phyloP scores from a whole-genome alignment of 768 basidiomycete species.

The Coprinopsis marcescibilis region DNA sequence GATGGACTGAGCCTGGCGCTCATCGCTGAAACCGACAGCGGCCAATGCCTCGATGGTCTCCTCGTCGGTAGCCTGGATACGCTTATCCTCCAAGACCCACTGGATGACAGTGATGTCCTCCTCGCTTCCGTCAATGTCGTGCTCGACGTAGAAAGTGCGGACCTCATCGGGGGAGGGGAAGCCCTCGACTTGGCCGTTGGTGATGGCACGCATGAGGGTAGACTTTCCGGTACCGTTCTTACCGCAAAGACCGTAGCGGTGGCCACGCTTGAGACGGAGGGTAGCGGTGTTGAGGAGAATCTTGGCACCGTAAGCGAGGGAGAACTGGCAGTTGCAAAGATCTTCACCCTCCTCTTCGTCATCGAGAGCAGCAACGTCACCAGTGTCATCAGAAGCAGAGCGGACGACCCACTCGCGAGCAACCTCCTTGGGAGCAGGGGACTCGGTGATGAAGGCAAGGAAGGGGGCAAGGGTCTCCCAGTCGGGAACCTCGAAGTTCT shows the following conservation, averaged over 20 bases:
- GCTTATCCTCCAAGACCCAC: conserved; percentile 84
- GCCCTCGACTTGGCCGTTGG: conserved; percentile 94
- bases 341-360: conserved; percentile 99
- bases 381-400: conserved; percentile 73
- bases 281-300: conserved; percentile 94
- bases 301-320: conserved; percentile 97
- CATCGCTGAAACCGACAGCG: conserved; percentile 88
- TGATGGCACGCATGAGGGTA: conserved; percentile 89
- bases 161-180: conserved; percentile 97
- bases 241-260: conserved; percentile 97
- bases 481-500: conserved; percentile 86
- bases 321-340: conserved; percentile 98
- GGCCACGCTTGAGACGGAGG: conserved; percentile 96
- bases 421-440: conserved; percentile 61
- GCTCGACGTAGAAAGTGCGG: conserved; percentile 99
- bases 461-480: conserved; percentile 83
- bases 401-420: conserved; percentile 86
- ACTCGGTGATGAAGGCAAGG: conserved; percentile 58
- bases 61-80: conserved; percentile 61
- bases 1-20: conserved; percentile 80
- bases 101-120: conserved; percentile 85
- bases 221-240: conserved; percentile 99
- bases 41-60: conserved; percentile 79
- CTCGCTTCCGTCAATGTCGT: conserved; percentile 96
- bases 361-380: conserved; percentile 61